Evolutionary conservation across 805 yeast species (phyloP), one percentile per base, ranked within the genome.

Genomic region (Dipodascus geniculatus): DNA sequence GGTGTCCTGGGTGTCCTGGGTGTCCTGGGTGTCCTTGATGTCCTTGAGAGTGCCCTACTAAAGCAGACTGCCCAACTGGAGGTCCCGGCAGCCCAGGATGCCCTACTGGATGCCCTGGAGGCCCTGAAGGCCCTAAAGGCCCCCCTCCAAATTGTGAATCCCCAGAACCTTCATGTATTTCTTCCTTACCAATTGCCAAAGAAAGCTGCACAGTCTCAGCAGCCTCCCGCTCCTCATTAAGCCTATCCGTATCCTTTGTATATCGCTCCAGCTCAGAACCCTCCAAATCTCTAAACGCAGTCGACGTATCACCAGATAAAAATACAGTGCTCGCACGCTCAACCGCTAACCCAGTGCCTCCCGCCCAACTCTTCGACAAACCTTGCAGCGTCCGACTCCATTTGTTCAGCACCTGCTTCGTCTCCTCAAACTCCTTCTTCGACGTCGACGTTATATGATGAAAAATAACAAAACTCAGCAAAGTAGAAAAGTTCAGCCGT

Each of bases 281-380:
- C 19, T 38, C 44, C 17, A 17, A 17, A 38, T 38, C 44, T 17
- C 44, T 14, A 17, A 38, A 38, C 44, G 14, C 17, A 11, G 44
- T 38, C 6, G 44, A 14, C 19, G 44, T 38, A 38, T 38, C 44
- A 11, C 68, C 69, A 57, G 59, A 61, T 59, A 67, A 64, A 42
- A 67, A 65, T 14, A 66, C 59, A 1, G 66, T 56, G 23, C 66
- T 69, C 62, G 66, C 62, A 3, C 69, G 53, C 51, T 63, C 58
- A 2, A 61, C 58, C 1, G 70, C 70, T 9, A 66, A 55, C n/a
- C 70, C 69, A 23, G 69, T 59, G 23, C 70, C 70, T 54, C 66
- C 70, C 49, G 61, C 68, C 71, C 71, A 67, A 0, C 67, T 65
- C 42, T 65, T 66, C 35, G 61, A 58, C 23, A 67, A 53, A 1